Base-by-base conservation (phyloP, 495 filamentous ascomycete genomes). In the Aspergillus hancockii region DNA sequence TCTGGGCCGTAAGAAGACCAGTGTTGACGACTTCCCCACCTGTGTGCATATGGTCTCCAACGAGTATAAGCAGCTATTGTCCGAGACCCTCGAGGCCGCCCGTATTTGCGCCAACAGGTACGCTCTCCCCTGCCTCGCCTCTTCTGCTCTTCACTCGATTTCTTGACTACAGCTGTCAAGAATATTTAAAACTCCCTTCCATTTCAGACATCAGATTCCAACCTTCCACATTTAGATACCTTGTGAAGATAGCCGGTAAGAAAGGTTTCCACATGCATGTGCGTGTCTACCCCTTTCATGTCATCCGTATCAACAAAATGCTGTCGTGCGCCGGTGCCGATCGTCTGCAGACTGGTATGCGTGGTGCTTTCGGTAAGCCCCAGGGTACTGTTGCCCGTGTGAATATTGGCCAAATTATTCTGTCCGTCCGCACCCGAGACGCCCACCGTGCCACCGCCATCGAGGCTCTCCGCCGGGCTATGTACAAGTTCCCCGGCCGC, bases 281-380 rank as follows among this genome's bases (percentile, higher is more conserved):
- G 76, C 93, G 94, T 76, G 93, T 91, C 70, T 94, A 98, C 86
- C 94, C 94, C 62, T 97, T 90, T 91, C 94, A 98, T 83, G 93
- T 98, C 80, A 86, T 97, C 83, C 94, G 94, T 79, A 98, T 98
- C 91, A 98, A 98, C 90, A 98, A 98, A 86, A 98, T 98, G 94
- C 90, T 98, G 89, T 97, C 93, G 64, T 98, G 94, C 78, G 94
- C 94, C 69, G 94, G 94, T 81, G 94, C 94, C 87, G 94, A 98
- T 97, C 88, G 94, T 85, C 87, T 98, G 72, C 94, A 98, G 79
- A 98, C 94, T 63, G 94, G 94, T 81, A 98, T 98, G 94, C 94
- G 94, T 88, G 94, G 94, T 86, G 94, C 94, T 63, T 98, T 90
- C 86, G 94, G 94, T 76, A 98, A 98, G 87, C 93, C 94, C 78